Evolutionary conservation across 768 basidiomycete genomes (phyloP).

Genomic region (Pleurotus tuber-regium): DNA sequence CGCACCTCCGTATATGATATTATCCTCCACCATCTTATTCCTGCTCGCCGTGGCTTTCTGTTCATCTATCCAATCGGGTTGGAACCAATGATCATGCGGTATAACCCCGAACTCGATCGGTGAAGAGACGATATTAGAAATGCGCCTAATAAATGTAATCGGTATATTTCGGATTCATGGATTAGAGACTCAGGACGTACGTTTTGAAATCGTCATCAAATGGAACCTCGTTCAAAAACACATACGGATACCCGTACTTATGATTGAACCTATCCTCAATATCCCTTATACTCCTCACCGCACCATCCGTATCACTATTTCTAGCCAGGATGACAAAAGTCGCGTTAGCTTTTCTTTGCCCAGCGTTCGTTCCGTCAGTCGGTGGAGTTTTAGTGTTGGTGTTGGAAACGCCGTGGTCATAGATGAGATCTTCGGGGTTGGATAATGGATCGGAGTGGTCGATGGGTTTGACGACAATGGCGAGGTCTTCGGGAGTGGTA

Average conservation of each 20-base stretch:
- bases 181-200: conserved; percentile 29
- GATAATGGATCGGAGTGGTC: too few species aligned
- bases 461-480: too few species aligned
- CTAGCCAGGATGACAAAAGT: conserved; percentile 56
- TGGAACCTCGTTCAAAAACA: conserved; percentile 80
- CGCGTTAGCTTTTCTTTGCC: conserved; percentile 39
- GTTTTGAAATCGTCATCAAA: conserved; percentile 76
- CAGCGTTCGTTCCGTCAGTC: too few species aligned
- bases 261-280: conserved; percentile 85
- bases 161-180: neutral
- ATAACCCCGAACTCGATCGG: conserved; percentile 59
- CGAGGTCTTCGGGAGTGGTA: too few species aligned
- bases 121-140: conserved; percentile 1
- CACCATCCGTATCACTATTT: conserved; percentile 61
- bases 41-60: conserved; percentile 53
- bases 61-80: conserved; percentile 80
- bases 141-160: neutral
- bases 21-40: conserved; percentile 55
- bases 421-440: too few species aligned
- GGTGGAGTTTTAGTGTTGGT: too few species aligned
- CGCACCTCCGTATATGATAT: conserved; percentile 44
- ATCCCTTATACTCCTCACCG: conserved; percentile 66
- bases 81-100: conserved; percentile 68
- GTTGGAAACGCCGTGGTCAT: too few species aligned
- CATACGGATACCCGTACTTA: conserved; percentile 76